Percentiles rank a stretch among this genome's conserved stretches.
Evolutionary conservation across 352 stramenopile species (phyloP).

Genomic region (Blastocystis hominis): DNA sequence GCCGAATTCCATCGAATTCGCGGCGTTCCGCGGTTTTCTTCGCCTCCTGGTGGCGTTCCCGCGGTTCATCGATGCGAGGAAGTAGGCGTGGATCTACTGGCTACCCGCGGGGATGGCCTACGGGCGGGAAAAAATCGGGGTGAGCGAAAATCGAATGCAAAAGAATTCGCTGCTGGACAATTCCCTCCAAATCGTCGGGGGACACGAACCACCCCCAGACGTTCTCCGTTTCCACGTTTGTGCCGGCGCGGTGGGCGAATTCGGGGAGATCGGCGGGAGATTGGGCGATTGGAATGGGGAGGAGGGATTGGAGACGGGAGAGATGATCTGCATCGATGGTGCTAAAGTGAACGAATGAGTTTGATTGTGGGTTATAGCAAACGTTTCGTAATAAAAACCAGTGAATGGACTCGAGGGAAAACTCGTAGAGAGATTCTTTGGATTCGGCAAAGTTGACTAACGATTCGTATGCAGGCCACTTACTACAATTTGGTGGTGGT

Average conservation of each 20-base stretch:
- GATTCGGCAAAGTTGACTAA: neutral
- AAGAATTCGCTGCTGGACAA: neutral
- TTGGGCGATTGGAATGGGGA: neutral
- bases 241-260: neutral
- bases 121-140: constrained; percentile 11
- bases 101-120: neutral
- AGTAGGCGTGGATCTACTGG: too few species aligned
- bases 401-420: neutral
- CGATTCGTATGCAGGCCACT: neutral
- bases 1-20: too few species aligned
- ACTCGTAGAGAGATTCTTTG: neutral
- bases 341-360: too few species aligned
- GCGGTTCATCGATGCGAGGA: too few species aligned
- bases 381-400: neutral
- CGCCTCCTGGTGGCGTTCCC: too few species aligned
- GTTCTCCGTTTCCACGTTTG: neutral
- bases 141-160: neutral
- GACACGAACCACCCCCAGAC: neutral
- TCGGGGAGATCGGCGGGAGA: neutral
- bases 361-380: neutral
- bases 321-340: neutral
- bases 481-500: neutral
- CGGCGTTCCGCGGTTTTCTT: too few species aligned
- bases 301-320: neutral
- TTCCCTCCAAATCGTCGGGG: neutral